Conservation (phyloP, 116 monocot genomes). For the Thalassia testudinum region DNA sequence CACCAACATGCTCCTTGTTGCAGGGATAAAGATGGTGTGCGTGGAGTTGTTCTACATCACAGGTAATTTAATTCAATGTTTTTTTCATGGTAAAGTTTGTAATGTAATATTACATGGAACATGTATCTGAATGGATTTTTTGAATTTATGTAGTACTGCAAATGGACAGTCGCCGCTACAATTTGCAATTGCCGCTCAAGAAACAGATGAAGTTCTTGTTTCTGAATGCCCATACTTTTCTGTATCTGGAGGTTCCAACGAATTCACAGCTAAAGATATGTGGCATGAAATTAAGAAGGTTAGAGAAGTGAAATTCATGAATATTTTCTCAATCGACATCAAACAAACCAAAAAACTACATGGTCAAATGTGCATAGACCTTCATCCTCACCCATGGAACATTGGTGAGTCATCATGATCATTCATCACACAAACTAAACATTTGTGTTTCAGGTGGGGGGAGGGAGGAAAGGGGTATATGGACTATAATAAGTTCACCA, state of each 20-base stretch:
- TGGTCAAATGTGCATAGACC: too few relatives aligned
- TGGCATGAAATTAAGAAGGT: conserved; percentile 91
- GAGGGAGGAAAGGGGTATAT: too few relatives aligned
- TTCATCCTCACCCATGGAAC: too few relatives aligned
- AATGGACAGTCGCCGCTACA: conserved; percentile 67
- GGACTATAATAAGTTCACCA: too few relatives aligned
- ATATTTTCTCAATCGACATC: too few relatives aligned
- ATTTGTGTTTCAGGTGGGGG: too few relatives aligned
- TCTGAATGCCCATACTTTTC: conserved; percentile 75
- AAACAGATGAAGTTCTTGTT: conserved; percentile 61
- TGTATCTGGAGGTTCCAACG: conserved; percentile 45
- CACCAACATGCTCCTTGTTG: too few relatives aligned
- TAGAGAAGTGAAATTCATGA: neutral
- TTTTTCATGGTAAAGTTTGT: neutral
- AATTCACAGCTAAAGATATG: conserved; percentile 67
- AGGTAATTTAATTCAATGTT: conserved; percentile 18
- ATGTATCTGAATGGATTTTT: neutral
- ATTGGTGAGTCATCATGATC: too few relatives aligned
- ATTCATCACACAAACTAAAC: too few relatives aligned
- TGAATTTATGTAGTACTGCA: conserved; percentile 33
- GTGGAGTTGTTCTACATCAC: conserved; percentile 80
- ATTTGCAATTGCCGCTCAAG: conserved; percentile 91
- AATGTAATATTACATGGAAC: too few relatives aligned
- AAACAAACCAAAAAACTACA: too few relatives aligned
- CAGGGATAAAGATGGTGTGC: conserved; percentile 83